These are phyloP conservation scores for Acrodontium crateriforme DNA, from an alignment of 2,329 filamentous ascomycete species.

Conservation along the genomic window DNA sequence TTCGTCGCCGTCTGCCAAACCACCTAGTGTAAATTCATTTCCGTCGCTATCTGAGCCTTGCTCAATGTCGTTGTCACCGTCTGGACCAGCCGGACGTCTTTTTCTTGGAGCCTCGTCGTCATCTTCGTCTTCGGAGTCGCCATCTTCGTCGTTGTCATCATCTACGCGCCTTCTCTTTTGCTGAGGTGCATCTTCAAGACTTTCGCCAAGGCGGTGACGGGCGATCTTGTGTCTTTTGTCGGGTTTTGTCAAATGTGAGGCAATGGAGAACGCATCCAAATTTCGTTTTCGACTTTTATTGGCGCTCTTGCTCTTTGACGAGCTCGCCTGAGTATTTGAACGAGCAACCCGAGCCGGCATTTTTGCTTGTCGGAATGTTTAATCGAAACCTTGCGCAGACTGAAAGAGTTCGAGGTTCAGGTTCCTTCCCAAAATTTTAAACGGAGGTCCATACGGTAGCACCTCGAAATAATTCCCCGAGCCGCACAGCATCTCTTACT, in stretches of 20 bases:
- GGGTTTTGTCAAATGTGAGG: conserved; percentile 34
- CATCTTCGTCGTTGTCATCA: conserved; percentile 40
- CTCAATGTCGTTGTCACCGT: conserved; percentile 40
- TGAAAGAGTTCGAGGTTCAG: background rate
- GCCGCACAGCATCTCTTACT: too few relatives aligned
- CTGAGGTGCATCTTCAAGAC: conserved; percentile 30
- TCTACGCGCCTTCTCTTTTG: conserved; percentile 31
- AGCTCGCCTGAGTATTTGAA: conserved; percentile 16
- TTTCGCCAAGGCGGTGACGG: conserved; percentile 44
- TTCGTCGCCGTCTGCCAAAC: conserved; percentile 47
- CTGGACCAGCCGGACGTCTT: background rate
- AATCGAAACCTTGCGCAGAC: background rate
- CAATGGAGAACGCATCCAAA: conserved; percentile 51
- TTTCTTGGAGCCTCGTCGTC: conserved; percentile 3
- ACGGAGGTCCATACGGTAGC: too few relatives aligned
- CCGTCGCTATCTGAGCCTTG: conserved; percentile 75
- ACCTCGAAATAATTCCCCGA: too few relatives aligned
- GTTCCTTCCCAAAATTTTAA: too few relatives aligned
- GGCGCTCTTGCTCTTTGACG: conserved; percentile 21
- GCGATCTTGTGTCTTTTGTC: conserved; percentile 42
- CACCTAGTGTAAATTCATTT: conserved; percentile 70
- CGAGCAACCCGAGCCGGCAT: conserved; percentile 35
- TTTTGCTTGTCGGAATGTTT: conserved; percentile 6
- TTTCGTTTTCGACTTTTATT: conserved; percentile 39
- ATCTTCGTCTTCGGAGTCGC: conserved; percentile 28